Base-by-base conservation (phyloP, 495 filamentous ascomycete genomes). In the Cryomyces antarcticus region DNA sequence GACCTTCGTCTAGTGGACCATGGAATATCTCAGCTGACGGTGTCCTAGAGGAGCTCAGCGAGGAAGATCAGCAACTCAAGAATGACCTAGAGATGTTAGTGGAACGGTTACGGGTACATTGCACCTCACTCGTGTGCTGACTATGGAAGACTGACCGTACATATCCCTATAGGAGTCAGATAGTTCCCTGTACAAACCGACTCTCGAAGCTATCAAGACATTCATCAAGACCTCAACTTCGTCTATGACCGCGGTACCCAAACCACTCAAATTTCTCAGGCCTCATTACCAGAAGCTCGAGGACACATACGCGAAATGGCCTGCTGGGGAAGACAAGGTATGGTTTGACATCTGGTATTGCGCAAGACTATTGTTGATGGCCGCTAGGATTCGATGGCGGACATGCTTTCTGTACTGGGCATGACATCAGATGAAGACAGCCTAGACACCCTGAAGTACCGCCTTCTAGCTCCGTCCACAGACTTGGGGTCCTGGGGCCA, bases 361-460 rank as follows among this genome's bases (percentile, higher is more conserved):
- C 28, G 4, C 13, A 38, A 34, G 4, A 6, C 12, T 9, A 27
- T 24, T 33, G 6, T 31, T 7, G 7, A 7, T 31, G 30, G 3
- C 33, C 28, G 31, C 12, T 45, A 80, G 75, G 72, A 78, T 51
- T 82, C 82, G 6, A 64, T 99, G 45, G 92, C 89, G 34, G 92
- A 99, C 66, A 87, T 89, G 52, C 67, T 99, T 11, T 96, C 89
- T 5, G 88, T 99, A 17, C 80, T 99, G 43, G 89, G 89, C 48
- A 99, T 99, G 89, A 99, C 92, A 34, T 89, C 88, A 41, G 89
- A 96, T 51, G 92, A 96, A 60, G 80, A 92, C 54, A 80, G 87
- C 56, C 71, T 89, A 52, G 92, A 96, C 59, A 92, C 88, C 31
- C 71, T 99, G 47, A 96, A 92, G 62, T 99, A 88, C 63, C 76